These are phyloP conservation scores for Microcos paniculata DNA, from an alignment of 345 rosid genomes.

Conservation along the genomic window DNA sequence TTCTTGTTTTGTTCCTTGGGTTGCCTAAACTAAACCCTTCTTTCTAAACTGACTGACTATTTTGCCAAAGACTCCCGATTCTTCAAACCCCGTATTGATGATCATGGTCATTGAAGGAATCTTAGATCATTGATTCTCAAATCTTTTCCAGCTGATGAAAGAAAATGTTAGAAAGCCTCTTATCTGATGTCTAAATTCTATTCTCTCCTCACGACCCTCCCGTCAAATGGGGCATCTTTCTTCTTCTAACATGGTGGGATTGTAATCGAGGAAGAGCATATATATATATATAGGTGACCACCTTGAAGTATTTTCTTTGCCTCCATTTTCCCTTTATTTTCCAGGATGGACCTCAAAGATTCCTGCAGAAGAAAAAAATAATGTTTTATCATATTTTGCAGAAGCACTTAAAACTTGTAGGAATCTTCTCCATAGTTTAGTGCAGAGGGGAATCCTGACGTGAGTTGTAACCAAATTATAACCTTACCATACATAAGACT, in stretches of 20 bases:
- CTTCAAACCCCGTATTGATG: background rate
- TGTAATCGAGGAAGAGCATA: background rate
- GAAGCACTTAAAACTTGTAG: constrained; percentile 20
- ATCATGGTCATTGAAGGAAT: constrained; percentile 14
- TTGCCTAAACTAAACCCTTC: background rate
- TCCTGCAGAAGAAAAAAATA: constrained; percentile 11
- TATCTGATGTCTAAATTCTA: background rate
- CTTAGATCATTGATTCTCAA: constrained; percentile 18
- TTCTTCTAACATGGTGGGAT: constrained; percentile 18
- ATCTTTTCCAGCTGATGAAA: constrained; percentile 11
- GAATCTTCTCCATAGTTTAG: constrained; percentile 18
- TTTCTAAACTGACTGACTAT: background rate
- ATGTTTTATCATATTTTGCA: background rate
- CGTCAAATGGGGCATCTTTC: constrained; percentile 10
- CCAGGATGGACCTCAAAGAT: constrained; percentile 19
- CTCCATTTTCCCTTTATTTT: background rate
- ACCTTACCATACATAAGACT: background rate
- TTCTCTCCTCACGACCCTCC: constrained; percentile 2
- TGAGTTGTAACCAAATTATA: constrained; percentile 18
- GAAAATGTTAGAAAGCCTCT: background rate
- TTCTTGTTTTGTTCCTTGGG: background rate
- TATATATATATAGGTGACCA: background rate
- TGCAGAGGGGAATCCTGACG: constrained; percentile 15
- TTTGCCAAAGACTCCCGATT: background rate
- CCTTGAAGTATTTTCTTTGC: background rate